Evolutionary conservation across 2,329 filamentous ascomycete species (phyloP).

Genomic region (Reticulascus tulasneorum): DNA sequence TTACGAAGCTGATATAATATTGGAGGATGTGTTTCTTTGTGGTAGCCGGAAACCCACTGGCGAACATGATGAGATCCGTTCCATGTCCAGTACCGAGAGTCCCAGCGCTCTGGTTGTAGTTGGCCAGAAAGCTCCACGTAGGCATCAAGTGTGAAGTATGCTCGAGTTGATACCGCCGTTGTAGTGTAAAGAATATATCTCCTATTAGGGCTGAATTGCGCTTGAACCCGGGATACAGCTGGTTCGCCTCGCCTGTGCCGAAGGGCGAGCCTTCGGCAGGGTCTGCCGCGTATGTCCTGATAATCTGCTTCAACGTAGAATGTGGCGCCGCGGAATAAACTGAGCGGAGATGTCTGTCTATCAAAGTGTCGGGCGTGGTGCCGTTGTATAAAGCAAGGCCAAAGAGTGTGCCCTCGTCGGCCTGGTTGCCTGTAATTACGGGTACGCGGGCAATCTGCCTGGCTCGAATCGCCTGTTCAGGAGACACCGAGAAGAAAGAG

Average conservation of each 20-base stretch:
- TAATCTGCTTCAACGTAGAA: constrained; percentile 21
- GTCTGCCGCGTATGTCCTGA: constrained; percentile 47
- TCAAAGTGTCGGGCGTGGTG: constrained; percentile 46
- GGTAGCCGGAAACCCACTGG: too few relatives aligned
- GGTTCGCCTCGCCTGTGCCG: constrained; percentile 52
- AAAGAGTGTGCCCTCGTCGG: constrained; percentile 65
- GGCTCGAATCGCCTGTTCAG: constrained; percentile 24
- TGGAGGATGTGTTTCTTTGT: too few relatives aligned
- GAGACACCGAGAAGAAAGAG: not conserved
- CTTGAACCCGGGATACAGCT: constrained; percentile 64
- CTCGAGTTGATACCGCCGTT: constrained; percentile 41
- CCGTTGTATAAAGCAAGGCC: constrained; percentile 57
- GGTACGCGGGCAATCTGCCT: constrained; percentile 55
- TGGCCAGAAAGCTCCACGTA: constrained; percentile 71
- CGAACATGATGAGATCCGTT: constrained; percentile 65
- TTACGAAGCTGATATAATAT: constrained; percentile 71
- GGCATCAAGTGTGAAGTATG: constrained; percentile 49
- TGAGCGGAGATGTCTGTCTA: constrained; percentile 9
- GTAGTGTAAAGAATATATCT: constrained; percentile 53
- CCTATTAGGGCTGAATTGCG: constrained; percentile 59
- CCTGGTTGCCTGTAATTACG: constrained; percentile 60
- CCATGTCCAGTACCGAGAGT: constrained; percentile 75
- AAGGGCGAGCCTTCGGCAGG: constrained; percentile 62
- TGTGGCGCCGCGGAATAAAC: too few relatives aligned
- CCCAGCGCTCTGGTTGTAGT: constrained; percentile 68